Base-by-base conservation (phyloP, 1,284 basidiomycete genomes). In the Ceratobasidium sp. region DNA sequence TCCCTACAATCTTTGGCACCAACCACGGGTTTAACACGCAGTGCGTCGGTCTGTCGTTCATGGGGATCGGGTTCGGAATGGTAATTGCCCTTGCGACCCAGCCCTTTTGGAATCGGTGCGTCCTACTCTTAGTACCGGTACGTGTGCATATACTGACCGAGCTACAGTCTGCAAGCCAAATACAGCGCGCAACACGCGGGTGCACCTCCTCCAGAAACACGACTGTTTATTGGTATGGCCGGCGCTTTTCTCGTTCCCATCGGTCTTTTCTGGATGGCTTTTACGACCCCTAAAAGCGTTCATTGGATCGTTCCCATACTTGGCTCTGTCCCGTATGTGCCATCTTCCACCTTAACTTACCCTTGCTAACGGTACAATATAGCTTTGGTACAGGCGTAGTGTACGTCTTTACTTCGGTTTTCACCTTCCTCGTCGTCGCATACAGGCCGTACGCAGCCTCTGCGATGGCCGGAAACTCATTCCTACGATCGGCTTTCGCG, bases 361-460 rank as follows among this genome's bases (percentile, higher is more conserved):
- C 8, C 27, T 69, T 23, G n/a, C 67, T 69, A 18, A 69, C 54
- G 12, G 2, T 12, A 77, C 10, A 67, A 80, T 83, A 14, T 23
- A 74, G 71, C 59, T 86, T 86, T 77, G 85, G 86, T 35, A 78
- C 80, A 50, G 85, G 85, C 3, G 81, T 85, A 70, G 88, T 90
- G 68, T 92, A 89, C 80, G 87, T 90, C 38, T 95, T 90, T 83
- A 90, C 89, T 0, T 88, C 89, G 0, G 90, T 90, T 1, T 94
- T 94, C 85, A 93, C 92, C 0, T 92, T 92, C 81, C 87, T 91
- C 67, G 90, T 90, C 33, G 90, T 88, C 30, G 91, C 92, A 0
- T 95, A 94, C 82, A 89, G 92, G 14, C 93, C 93, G 0, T 91
- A 94, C 57, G 92, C 94, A 0, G 93, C 94, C 0, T 91, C 89